Conservation (phyloP, 495 filamentous ascomycete genomes). For the Astrocystis sublimbata region DNA sequence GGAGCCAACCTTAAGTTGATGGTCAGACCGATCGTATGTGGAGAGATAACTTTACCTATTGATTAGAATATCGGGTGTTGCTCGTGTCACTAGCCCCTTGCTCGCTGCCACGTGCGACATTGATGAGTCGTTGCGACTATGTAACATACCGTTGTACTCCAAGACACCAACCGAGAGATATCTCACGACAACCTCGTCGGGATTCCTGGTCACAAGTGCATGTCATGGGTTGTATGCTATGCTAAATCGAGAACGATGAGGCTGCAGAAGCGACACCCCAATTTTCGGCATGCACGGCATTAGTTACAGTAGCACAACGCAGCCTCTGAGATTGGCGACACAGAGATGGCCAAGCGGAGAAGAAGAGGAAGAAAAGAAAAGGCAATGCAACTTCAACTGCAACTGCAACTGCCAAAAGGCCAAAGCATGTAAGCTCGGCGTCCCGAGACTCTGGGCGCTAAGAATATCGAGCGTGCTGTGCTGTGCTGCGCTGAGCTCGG, state of each 20-base stretch:
- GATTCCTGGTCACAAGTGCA: not conserved
- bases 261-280: not conserved
- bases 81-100: not conserved
- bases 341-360: not conserved
- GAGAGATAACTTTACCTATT: not conserved
- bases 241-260: not conserved
- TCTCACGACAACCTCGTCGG: conserved; percentile 6
- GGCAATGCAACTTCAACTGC: not conserved
- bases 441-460: conserved; percentile 13
- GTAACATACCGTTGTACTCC: not conserved
- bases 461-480: not conserved
- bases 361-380: not conserved
- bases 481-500: too few relatives aligned
- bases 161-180: not conserved
- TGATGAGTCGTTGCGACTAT: not conserved
- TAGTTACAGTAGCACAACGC: not conserved
- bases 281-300: not conserved
- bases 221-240: conserved; percentile 1
- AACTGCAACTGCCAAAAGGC: too few relatives aligned
- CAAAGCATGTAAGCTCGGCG: too few relatives aligned
- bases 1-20: not conserved
- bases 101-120: conserved; percentile 9
- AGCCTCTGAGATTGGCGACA: not conserved
- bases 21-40: conserved; percentile 5
- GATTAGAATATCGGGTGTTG: not conserved